phyloP scores from a whole-genome alignment of 257 asterid species.

The Datura wrightii region DNA sequence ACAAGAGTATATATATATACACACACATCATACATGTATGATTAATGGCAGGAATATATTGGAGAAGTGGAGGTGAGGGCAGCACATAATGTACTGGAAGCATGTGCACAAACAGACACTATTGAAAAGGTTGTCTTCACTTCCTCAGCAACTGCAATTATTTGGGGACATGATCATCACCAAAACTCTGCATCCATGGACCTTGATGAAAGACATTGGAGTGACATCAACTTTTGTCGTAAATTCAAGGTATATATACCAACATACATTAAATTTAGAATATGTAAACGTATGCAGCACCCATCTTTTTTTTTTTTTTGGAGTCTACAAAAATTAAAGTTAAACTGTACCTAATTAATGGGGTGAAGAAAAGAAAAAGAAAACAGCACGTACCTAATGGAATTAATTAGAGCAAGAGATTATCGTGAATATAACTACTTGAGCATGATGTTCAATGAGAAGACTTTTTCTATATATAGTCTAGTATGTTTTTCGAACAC shows the following conservation, averaged over 20 bases:
- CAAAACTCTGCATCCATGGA: constrained; percentile 32
- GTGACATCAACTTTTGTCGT: constrained; percentile 73
- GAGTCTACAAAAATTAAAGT: background rate
- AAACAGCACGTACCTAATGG: background rate
- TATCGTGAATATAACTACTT: background rate
- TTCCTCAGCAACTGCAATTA: constrained; percentile 80
- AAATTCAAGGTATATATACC: constrained; percentile 62
- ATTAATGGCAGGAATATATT: constrained; percentile 59
- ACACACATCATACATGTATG: too few relatives aligned
- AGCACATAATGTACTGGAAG: constrained; percentile 94
- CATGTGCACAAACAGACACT: constrained; percentile 88
- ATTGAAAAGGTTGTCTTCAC: constrained; percentile 82
- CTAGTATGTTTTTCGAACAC: too few relatives aligned
- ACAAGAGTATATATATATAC: background rate
- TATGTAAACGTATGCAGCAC: background rate
- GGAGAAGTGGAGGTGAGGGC: constrained; percentile 91
- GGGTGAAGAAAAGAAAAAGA: background rate
- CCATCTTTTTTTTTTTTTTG: background rate
- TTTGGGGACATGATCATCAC: constrained; percentile 59
- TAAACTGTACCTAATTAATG: background rate
- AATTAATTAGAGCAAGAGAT: background rate
- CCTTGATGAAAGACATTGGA: constrained; percentile 82
- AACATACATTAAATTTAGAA: background rate
- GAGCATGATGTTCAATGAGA: background rate
- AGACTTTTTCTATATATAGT: background rate